Evolutionary conservation across 1,284 basidiomycete genomes (phyloP), one percentile per base, ranked within the genome.

Genomic region (Meripilus lineatus): DNA sequence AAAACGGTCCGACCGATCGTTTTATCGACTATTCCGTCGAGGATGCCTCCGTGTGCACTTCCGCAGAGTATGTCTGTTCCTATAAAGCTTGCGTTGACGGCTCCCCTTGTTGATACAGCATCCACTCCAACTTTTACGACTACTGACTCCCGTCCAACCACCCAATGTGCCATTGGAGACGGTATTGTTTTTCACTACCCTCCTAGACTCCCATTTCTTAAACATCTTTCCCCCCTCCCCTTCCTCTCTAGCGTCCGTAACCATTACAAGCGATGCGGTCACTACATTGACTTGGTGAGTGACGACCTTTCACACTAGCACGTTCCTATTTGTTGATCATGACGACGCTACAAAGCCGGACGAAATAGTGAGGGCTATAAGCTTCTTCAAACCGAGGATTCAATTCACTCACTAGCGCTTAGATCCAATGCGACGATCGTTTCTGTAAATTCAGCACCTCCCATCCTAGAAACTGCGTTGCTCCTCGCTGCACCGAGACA

Each of bases 381-480:
- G 34, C 39, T 28, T 35, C 32, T n/a, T n/a, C n/a, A n/a, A n/a
- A n/a, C n/a, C n/a, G n/a, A 37, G 35, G 46, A 34, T 48, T 39
- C 41, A 39, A 46, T 41, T 46, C 44, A 42, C 1, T 35, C 21
- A 45, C 50, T 44, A 39, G 53, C 51, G 51, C 51, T 47, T 52
- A 79, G 77, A 68, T 76, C 48, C 64, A 65, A 55, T 88, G 84
- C 62, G 76, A 75, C 44, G 71, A 79, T 57, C 69, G 67, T 25
- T 70, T 62, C 57, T 88, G 85, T 73, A 84, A 71, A 63, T 88
- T 88, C 66, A 87, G 84, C 53, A 63, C 71, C 15, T 63, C 59
- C 18, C 84, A 88, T 62, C 80, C 80, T 15, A 51, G 48, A 22
- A 66, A 78, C 47, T 89, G 84, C 55, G 68, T 72, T 18, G 69